A percentile compares a stretch with the other conserved stretches of the same genome.
Conservation (phyloP, 768 basidiomycete species). For the Hericium coralloides region DNA sequence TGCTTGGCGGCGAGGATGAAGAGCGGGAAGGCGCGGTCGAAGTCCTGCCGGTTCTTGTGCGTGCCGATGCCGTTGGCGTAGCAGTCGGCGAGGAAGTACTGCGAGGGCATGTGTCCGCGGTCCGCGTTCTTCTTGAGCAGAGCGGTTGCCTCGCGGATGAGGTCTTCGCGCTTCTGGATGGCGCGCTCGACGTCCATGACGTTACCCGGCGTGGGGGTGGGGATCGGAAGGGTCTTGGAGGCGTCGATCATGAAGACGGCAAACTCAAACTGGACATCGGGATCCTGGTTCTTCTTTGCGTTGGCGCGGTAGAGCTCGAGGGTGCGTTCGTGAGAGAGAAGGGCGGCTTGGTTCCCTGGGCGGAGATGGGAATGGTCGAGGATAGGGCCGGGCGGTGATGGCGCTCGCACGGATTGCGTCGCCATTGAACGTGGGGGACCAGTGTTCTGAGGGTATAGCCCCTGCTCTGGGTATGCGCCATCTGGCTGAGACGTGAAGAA, state of each 20-base stretch:
- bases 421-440: slow-evolving; percentile 28
- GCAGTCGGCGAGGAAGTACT: slow-evolving; percentile 98
- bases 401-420: slow-evolving; percentile 51
- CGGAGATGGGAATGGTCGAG: slow-evolving; percentile 89
- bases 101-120: slow-evolving; percentile 87
- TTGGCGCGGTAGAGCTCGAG: slow-evolving; percentile 96
- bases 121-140: slow-evolving; percentile 90
- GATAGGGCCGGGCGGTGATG: slow-evolving; percentile 64
- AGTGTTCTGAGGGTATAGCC: background rate
- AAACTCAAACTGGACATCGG: slow-evolving; percentile 96
- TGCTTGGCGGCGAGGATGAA: slow-evolving; percentile 97
- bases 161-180: slow-evolving; percentile 74
- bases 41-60: slow-evolving; percentile 83
- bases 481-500: slow-evolving; percentile 5
- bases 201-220: slow-evolving; percentile 58
- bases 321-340: slow-evolving; percentile 92
- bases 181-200: slow-evolving; percentile 77
- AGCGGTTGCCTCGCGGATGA: slow-evolving; percentile 79
- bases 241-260: slow-evolving; percentile 99
- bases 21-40: slow-evolving; percentile 92
- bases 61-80: slow-evolving; percentile 98
- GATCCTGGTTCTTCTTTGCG: slow-evolving; percentile 98
- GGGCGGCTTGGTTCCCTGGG: slow-evolving; percentile 86
- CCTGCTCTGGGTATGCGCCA: slow-evolving; percentile 7
- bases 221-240: slow-evolving; percentile 81